Conservation (phyloP, 106 monocot genomes). For the Acanthochlamys bracteata region DNA sequence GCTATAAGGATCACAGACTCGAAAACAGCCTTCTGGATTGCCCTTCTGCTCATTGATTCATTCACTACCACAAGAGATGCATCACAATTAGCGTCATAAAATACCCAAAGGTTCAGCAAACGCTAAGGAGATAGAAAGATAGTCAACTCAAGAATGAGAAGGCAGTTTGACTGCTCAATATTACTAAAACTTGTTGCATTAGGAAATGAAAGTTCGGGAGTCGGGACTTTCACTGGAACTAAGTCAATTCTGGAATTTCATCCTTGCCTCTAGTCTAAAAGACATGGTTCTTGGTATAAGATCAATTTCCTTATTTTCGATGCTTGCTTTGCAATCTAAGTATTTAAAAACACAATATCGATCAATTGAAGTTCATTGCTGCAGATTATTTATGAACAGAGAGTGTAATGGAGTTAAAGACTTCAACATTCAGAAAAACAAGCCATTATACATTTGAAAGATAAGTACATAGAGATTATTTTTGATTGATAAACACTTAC, state of each 20-base stretch:
- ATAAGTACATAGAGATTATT: slow-evolving; percentile 12
- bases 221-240: too few species aligned
- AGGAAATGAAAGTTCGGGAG: too few species aligned
- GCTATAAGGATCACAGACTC: slow-evolving; percentile 72
- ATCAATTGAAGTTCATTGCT: too few species aligned
- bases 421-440: neutral
- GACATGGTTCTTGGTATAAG: too few species aligned
- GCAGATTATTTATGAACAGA: too few species aligned
- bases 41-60: slow-evolving; percentile 72
- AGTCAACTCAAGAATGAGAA: neutral
- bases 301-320: too few species aligned
- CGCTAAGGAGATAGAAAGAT: neutral
- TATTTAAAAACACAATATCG: too few species aligned
- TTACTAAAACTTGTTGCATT: too few species aligned
- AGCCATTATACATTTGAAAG: neutral
- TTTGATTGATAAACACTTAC: slow-evolving; percentile 21
- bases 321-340: too few species aligned
- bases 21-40: slow-evolving; percentile 71
- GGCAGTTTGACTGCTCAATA: too few species aligned
- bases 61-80: slow-evolving; percentile 39
- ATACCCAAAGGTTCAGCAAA: neutral
- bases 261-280: too few species aligned
- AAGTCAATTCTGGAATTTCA: too few species aligned
- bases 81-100: neutral
- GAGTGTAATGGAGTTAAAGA: neutral